Evolutionary conservation across 2,329 filamentous ascomycete species (phyloP), one percentile per base, ranked within the genome.

Genomic region (Monosporascus sp.): DNA sequence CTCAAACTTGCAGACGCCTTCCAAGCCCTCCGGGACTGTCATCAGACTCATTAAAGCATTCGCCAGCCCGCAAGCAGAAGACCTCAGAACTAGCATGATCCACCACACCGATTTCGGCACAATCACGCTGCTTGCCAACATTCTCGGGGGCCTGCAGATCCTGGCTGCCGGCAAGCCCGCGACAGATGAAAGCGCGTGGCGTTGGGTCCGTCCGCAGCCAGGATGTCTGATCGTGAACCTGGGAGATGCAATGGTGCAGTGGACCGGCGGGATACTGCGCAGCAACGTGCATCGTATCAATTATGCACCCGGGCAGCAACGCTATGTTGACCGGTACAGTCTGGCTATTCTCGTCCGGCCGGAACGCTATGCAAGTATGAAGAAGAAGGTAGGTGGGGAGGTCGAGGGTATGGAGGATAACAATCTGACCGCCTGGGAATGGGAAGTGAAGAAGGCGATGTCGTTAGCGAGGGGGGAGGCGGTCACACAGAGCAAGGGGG

Each of bases 91-190:
- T 24, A 63, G 57, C 49, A 65, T 67, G 54, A 56, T 63, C 15
- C 60, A 65, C 18, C 68, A 74, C 47, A 70, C 67, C 1, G 69
- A 72, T 51, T 68, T 72, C 39, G 71, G 70, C 5, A 66, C 61
- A 5, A 60, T 72, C 14, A 72, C 71, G 1, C 56, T 72, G 0
- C 62, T 72, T 1, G 67, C 68, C 44, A 69, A 72, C 47, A 57
- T 68, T 3, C 35, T 69, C 7, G 70, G 69, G 17, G 70, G 70
- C 0, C 57, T 73, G 18, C 70, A 73, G 58, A 63, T 72, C 20
- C 61, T 71, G 1, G 51, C 57, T 0, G 64, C 63, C 0, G 60
- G 61, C 9, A 47, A 49, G 6, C 45, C 49, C 2, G 35, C 58
- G 14, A 31, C 20, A 20, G 56, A 61, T 9, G 50, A 54, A 11